Percentiles rank a stretch among this genome's conserved stretches.
Conservation (phyloP, 495 filamentous ascomycete species). For the Darksidea phi region DNA sequence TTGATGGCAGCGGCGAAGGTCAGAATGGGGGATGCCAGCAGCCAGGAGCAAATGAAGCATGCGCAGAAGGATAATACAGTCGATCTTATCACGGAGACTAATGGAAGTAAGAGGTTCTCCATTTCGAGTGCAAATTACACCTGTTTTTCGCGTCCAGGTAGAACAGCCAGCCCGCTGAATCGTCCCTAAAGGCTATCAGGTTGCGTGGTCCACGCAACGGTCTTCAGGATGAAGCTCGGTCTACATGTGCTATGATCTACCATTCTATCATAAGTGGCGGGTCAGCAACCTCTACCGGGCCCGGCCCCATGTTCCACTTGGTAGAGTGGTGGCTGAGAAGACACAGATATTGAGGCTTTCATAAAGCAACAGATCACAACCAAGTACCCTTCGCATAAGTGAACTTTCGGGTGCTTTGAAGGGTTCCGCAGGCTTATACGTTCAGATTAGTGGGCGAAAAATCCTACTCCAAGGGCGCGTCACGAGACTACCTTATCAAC, state of each 20-base stretch:
- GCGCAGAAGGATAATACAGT: conserved; percentile 65
- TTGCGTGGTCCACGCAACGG: too few species aligned
- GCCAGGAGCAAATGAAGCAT: conserved; percentile 34
- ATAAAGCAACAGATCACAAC: conserved; percentile 55
- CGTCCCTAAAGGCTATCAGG: too few species aligned
- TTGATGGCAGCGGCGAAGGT: conserved; percentile 54
- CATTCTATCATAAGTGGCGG: too few species aligned
- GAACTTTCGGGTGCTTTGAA: conserved; percentile 26
- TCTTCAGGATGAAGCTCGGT: too few species aligned
- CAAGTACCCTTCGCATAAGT: conserved; percentile 64
- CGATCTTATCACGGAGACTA: conserved; percentile 69
- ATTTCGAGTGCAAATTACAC: too few species aligned
- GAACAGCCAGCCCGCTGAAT: too few species aligned
- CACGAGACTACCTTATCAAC: conserved; percentile 61
- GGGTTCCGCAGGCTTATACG: neutral
- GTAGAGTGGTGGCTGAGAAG: conserved; percentile 1
- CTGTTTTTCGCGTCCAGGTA: too few species aligned
- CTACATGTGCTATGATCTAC: too few species aligned
- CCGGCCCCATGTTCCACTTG: too few species aligned
- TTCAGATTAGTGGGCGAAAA: conserved; percentile 69
- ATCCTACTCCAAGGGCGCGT: conserved; percentile 59
- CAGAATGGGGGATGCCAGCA: conserved; percentile 45
- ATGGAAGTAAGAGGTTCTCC: conserved; percentile 52
- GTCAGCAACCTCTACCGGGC: too few species aligned
- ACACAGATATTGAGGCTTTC: conserved; percentile 64